Evolutionary conservation across 2,329 filamentous ascomycete species (phyloP), one percentile per base, ranked within the genome.

Genomic region (Alternaria arborescens): DNA sequence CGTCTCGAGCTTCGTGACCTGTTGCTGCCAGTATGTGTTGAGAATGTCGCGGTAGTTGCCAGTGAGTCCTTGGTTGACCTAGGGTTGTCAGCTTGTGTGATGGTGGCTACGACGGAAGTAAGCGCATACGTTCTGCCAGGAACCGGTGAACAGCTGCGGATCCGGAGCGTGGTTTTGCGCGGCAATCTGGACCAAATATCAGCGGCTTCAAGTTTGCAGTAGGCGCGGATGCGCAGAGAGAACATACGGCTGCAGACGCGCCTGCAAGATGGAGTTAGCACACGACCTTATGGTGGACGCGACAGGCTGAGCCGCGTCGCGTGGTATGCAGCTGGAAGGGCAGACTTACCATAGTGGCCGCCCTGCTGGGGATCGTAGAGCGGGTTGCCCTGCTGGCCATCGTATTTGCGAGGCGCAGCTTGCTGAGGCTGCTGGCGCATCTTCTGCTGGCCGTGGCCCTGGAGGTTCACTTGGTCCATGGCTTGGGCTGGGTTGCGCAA

Each of bases 1-100:
- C 61, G 87, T 92, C 82, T 99, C 95, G 60, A 99, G 88, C 78
- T 97, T 93, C 69, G 91, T 94, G 82, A 99, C 97, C 65, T 94
- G 95, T 76, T 99, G 94, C 80, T 99, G 95, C 95, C 95, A 99
- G 82, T 99, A 99, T 6, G 94, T 97, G 43, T 96, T 97, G 71
- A 99, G 85, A 74, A 98, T 97, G 78, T 99, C 95, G 78, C 97
- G 94, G 80, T 97, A 97, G 64, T 91, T 91, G 64, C 93, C 94
- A 60, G 90, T 91, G 48, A 99, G 86, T 51, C 95, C 95, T 86
- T 99, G 95, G 76, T 97, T 97, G 67, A 98, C 93, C 92, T 96
- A 73, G 52, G 20, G 18, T 57, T 26, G 60, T 79, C 59, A 80
- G 74, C 64, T 54, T 18, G 30, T 53, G 41, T 20, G 22, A 41